A percentile compares a stretch with the other conserved stretches of the same genome.
Evolutionary conservation across 352 stramenopile species (phyloP).

Genomic region (Aphanomyces stellatus): DNA sequence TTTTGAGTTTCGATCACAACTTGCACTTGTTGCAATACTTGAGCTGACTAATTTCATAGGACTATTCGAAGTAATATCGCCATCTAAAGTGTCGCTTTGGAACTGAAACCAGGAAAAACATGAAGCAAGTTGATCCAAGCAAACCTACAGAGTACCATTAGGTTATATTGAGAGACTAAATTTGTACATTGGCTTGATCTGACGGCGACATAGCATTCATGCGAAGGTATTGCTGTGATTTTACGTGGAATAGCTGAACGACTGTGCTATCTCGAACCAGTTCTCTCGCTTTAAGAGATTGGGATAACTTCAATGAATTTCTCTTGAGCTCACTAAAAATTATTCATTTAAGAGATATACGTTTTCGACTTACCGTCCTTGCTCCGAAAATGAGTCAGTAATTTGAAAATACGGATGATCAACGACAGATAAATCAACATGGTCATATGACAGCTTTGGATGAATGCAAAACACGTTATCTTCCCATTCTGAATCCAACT

Average conservation of each 20-base stretch:
- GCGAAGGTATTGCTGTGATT: slow-evolving; percentile 17
- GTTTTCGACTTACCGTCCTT: neutral
- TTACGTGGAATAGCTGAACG: slow-evolving; percentile 16
- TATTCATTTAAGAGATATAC: too few relatives aligned
- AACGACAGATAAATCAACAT: neutral
- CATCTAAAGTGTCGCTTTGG: neutral
- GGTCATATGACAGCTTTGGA: slow-evolving; percentile 16
- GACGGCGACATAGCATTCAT: neutral
- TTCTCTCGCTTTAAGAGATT: neutral
- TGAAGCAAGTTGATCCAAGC: slow-evolving; percentile 9
- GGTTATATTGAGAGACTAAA: neutral
- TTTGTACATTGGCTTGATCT: slow-evolving; percentile 2
- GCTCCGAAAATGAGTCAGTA: slow-evolving; percentile 12
- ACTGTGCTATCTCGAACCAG: slow-evolving; percentile 2
- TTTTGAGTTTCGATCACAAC: neutral
- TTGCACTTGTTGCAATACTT: neutral
- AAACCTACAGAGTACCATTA: neutral
- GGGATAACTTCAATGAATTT: neutral
- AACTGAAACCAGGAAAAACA: slow-evolving; percentile 20
- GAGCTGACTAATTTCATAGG: neutral
- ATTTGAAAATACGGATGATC: neutral
- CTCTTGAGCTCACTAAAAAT: slow-evolving; percentile 14
- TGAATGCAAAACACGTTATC: slow-evolving; percentile 16
- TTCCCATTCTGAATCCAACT: slow-evolving; percentile 1
- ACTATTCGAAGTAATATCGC: neutral